Percentiles rank a stretch among this genome's conserved stretches.
Conservation (phyloP, 2,329 filamentous ascomycete species). For the Juglanconis sp. region DNA sequence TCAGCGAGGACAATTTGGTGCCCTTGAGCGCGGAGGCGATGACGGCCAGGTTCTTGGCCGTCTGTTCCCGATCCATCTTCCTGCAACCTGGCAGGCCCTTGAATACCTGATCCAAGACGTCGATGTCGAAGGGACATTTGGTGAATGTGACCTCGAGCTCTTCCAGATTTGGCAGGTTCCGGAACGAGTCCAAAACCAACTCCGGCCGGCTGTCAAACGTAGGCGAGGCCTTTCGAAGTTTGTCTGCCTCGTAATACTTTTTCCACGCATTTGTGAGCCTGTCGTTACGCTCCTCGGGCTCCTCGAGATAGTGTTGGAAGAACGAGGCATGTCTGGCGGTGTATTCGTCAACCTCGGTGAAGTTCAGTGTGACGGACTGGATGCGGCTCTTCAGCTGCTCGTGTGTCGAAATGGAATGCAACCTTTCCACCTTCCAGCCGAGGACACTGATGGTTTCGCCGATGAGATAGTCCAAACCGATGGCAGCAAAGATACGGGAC, state of each 20-base stretch:
- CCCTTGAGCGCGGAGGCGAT: slow-evolving; percentile 37
- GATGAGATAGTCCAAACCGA: slow-evolving; percentile 42
- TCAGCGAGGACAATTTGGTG: slow-evolving; percentile 33
- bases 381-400: slow-evolving; percentile 40
- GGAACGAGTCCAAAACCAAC: slow-evolving; percentile 36
- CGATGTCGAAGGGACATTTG: slow-evolving; percentile 36
- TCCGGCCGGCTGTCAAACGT: slow-evolving; percentile 34
- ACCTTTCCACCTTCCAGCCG: slow-evolving; percentile 40
- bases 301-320: slow-evolving; percentile 35
- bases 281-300: slow-evolving; percentile 34
- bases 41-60: slow-evolving; percentile 37
- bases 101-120: slow-evolving; percentile 35
- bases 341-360: slow-evolving; percentile 40
- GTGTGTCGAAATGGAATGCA: slow-evolving; percentile 42
- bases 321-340: slow-evolving; percentile 34
- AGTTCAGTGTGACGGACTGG: slow-evolving; percentile 42
- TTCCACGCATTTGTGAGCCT: slow-evolving; percentile 34
- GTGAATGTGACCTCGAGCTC: slow-evolving; percentile 40
- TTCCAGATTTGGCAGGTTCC: slow-evolving; percentile 36
- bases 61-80: slow-evolving; percentile 35
- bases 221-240: slow-evolving; percentile 30
- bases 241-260: slow-evolving; percentile 35
- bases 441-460: slow-evolving; percentile 39
- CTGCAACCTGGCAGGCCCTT: slow-evolving; percentile 34
- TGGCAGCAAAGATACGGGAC: slow-evolving; percentile 35